These are phyloP conservation scores for Ceratobasidium sp. DNA, from an alignment of 1,284 basidiomycete genomes.

Conservation along the genomic window DNA sequence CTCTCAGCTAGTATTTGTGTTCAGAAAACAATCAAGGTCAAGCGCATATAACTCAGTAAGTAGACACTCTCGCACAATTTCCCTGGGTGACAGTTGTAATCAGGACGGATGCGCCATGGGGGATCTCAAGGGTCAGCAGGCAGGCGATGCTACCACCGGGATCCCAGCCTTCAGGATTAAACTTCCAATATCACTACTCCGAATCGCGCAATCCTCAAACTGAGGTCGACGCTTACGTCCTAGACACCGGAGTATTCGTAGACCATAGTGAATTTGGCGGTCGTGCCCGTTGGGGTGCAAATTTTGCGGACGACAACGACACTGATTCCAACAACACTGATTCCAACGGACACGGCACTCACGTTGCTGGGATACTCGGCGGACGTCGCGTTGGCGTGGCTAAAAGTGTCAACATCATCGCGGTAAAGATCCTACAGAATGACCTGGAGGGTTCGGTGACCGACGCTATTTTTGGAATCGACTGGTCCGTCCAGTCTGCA, in stretches of 20 bases:
- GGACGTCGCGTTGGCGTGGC: conserved; percentile 34
- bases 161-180: background rate
- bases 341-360: conserved; percentile 45
- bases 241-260: conserved; percentile 66
- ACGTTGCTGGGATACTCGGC: conserved; percentile 39
- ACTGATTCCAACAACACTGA: conserved; percentile 7
- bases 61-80: too few relatives aligned
- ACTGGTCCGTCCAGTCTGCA: conserved; percentile 36
- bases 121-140: background rate
- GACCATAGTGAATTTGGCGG: conserved; percentile 71
- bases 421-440: conserved; percentile 98
- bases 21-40: too few relatives aligned
- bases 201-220: conserved; percentile 61
- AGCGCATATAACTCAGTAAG: too few relatives aligned
- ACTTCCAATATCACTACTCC: background rate
- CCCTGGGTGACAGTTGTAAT: too few relatives aligned
- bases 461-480: conserved; percentile 47
- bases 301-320: too few relatives aligned
- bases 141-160: background rate
- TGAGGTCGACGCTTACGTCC: conserved; percentile 69
- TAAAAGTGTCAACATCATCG: conserved; percentile 63
- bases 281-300: conserved; percentile 67
- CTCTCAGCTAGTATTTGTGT: too few relatives aligned
- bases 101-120: conserved; percentile 18
- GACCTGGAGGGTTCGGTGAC: conserved; percentile 94